phyloP scores from a whole-genome alignment of 352 stramenopile genomes.

The Phytopythium oedochilum region DNA sequence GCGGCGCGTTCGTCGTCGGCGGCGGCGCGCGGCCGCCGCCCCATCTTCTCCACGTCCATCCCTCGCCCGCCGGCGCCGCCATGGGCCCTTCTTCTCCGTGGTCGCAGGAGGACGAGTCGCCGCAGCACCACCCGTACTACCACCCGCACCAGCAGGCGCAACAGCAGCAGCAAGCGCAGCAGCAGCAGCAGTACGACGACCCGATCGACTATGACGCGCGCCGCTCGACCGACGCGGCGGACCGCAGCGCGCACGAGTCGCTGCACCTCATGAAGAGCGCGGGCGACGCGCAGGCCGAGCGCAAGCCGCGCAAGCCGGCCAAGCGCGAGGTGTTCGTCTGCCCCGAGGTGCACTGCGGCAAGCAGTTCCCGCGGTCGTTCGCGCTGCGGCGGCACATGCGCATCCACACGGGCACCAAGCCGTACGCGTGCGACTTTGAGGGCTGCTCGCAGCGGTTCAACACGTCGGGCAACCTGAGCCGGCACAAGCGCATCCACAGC shows the following conservation, averaged over 20 bases:
- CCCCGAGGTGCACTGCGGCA: conserved; percentile 72
- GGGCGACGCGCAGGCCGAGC: neutral
- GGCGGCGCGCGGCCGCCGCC: conserved; percentile 11
- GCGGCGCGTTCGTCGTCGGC: conserved; percentile 8
- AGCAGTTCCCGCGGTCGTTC: conserved; percentile 82
- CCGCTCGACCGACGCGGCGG: neutral
- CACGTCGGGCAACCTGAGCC: conserved; percentile 83
- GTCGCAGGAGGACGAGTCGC: neutral
- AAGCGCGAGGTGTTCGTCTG: conserved; percentile 62
- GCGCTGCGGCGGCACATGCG: conserved; percentile 78
- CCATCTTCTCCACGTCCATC: conserved; percentile 28
- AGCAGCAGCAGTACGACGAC: conserved; percentile 23
- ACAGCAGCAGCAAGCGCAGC: conserved; percentile 17
- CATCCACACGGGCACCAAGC: conserved; percentile 82
- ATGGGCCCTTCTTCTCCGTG: conserved; percentile 3
- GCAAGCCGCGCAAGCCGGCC: conserved; percentile 1
- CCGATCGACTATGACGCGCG: neutral
- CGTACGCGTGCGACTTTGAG: conserved; percentile 74
- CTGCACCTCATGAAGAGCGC: conserved; percentile 9
- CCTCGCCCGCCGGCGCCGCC: conserved; percentile 7
- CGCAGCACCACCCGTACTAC: conserved; percentile 1
- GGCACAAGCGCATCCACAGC: conserved; percentile 86
- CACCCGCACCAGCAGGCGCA: conserved; percentile 2
- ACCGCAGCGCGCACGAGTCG: conserved; percentile 4
- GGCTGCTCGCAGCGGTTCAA: conserved; percentile 80